Evolutionary conservation across 345 rosid species (phyloP), one percentile per base, ranked within the genome.

Genomic region (Corchorus capsularis): DNA sequence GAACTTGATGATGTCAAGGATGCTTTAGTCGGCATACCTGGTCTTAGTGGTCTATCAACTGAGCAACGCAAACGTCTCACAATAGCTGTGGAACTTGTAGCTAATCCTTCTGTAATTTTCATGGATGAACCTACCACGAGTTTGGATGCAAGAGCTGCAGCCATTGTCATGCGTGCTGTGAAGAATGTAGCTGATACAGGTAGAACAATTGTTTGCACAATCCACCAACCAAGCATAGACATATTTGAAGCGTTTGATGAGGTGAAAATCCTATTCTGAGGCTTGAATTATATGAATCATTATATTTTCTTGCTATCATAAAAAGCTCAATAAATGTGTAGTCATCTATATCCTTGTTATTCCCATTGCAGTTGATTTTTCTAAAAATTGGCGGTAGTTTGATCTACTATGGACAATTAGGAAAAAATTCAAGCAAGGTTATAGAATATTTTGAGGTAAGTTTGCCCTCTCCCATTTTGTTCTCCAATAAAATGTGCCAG

Each of bases 371-470:
- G 97, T 69, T 94, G 85, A 75, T 92, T 71, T 83, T 94, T 17
- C 69, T 94, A 76, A 94, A 92, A 86, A 79, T 41, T 54, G 94
- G 98, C 14, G 98, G 94, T 32, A 89, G 68, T 5, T 71, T 88
- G 19, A 88, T 90, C 63, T 94, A 92, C 73, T 83, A 83, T 17
- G 97, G 98, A 39, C 88, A 86, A 57, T 35, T 94, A 34, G 98
- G 97, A 50, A 71, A 67, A 43, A 77, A 84, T 63, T 91, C 98
- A 54, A 83, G 86, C 63, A 61, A 17, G 69, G 84, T 92, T 73
- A 87, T 86, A n/a, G 87, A 88, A 45, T 89, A 90, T 77, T 92
- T 93, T 74, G 86, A 90, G 97, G 97, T 90, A 61, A 66, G 84
- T n/a, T 47, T 52, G 3, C 5, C 43, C 34, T 47, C 12, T 35